Evolutionary conservation across 2,329 filamentous ascomycete species (phyloP).

Genomic region (Claviceps africana): DNA sequence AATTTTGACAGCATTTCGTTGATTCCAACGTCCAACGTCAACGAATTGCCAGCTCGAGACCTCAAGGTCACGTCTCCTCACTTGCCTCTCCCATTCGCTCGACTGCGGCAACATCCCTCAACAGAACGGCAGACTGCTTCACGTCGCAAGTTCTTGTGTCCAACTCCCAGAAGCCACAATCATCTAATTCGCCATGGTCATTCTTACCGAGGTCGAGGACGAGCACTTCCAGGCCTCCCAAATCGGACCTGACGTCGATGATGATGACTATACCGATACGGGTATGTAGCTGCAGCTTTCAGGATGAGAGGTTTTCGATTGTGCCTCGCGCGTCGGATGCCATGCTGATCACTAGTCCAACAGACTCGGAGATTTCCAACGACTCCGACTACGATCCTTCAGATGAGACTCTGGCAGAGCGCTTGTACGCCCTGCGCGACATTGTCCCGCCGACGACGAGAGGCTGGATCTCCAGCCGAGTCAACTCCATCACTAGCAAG

Average conservation of each 20-base stretch:
- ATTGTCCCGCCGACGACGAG: constrained; percentile 62
- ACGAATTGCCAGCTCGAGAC: not conserved
- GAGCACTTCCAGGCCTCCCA: constrained; percentile 75
- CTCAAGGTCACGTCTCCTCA: not conserved
- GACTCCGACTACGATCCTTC: constrained; percentile 55
- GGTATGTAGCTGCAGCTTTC: constrained; percentile 39
- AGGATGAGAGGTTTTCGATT: not conserved
- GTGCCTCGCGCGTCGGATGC: too few relatives aligned
- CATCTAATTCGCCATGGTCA: constrained; percentile 57
- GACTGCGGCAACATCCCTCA: not conserved
- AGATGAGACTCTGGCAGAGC: constrained; percentile 49
- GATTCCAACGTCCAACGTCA: not conserved
- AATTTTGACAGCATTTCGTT: constrained; percentile 1
- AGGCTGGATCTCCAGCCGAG: constrained; percentile 49
- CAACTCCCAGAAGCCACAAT: not conserved
- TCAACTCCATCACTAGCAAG: constrained; percentile 36
- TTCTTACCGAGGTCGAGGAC: constrained; percentile 91
- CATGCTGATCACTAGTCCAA: constrained; percentile 1
- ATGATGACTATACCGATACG: constrained; percentile 87
- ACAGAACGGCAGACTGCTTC: not conserved
- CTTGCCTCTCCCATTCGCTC: not conserved
- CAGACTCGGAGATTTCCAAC: constrained; percentile 74
- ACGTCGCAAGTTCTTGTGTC: not conserved
- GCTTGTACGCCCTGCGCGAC: constrained; percentile 58
- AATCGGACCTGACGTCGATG: constrained; percentile 61